A percentile compares a stretch with the other conserved stretches of the same genome.
Evolutionary conservation across 768 basidiomycete genomes (phyloP).

Genomic region (Dacryopinax spathularia): DNA sequence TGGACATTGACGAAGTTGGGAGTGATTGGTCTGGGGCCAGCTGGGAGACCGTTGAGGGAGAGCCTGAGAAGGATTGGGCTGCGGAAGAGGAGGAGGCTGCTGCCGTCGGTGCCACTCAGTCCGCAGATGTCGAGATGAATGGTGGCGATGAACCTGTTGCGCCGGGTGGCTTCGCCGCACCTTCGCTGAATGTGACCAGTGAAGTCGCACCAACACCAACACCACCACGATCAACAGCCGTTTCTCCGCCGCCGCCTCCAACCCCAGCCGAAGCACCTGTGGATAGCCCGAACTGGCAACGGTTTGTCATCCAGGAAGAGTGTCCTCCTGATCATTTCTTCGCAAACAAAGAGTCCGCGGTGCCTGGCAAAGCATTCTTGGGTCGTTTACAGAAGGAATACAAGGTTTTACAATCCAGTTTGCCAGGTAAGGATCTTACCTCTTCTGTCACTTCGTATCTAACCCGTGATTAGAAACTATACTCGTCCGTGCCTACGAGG

Average conservation of each 20-base stretch:
- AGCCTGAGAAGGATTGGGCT: neutral
- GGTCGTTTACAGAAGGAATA: conserved; percentile 72
- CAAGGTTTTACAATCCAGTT: conserved; percentile 55
- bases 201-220: conserved; percentile 10
- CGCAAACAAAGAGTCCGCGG: conserved; percentile 37
- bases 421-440: conserved; percentile 49
- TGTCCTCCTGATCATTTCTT: conserved; percentile 78
- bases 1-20: conserved; percentile 13
- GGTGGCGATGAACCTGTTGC: neutral
- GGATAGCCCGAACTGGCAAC: conserved; percentile 39
- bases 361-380: conserved; percentile 59
- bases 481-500: conserved; percentile 78
- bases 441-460: neutral
- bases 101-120: neutral
- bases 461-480: conserved; percentile 49
- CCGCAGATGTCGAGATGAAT: neutral
- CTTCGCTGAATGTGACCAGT: neutral
- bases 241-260: conserved; percentile 4
- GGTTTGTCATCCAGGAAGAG: conserved; percentile 64
- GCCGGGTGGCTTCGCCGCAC: neutral
- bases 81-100: conserved; percentile 5
- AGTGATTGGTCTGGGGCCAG: conserved; percentile 6
- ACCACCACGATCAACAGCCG: neutral
- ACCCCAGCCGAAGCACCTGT: neutral
- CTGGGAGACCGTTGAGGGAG: conserved; percentile 13